Percentiles rank a stretch among this genome's conserved stretches.
phyloP scores from a whole-genome alignment of 495 filamentous ascomycete genomes.

The Glutinoglossum americanum region DNA sequence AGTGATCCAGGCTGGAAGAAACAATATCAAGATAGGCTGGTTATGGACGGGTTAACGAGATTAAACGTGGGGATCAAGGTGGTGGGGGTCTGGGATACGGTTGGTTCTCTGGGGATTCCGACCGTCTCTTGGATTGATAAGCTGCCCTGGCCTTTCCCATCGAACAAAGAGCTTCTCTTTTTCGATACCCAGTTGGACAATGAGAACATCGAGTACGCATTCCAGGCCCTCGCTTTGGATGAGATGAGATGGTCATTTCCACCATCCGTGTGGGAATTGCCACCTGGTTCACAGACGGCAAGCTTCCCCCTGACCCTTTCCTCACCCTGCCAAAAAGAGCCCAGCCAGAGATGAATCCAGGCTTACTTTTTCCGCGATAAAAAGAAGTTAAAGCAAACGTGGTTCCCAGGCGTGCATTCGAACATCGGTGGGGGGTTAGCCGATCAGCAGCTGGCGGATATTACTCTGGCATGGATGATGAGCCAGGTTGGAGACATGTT shows the following conservation, averaged over 20 bases:
- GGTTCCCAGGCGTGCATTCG: slow-evolving; percentile 33
- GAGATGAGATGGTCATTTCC: slow-evolving; percentile 28
- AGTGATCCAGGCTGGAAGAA: neutral
- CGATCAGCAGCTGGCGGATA: slow-evolving; percentile 20
- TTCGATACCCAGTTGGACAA: slow-evolving; percentile 2
- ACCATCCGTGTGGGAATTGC: slow-evolving; percentile 31
- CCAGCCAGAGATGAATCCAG: neutral
- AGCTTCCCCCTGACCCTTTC: slow-evolving; percentile 1
- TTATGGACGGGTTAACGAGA: neutral
- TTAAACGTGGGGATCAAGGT: slow-evolving; percentile 20
- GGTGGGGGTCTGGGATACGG: slow-evolving; percentile 38
- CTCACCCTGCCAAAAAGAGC: neutral
- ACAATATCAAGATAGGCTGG: neutral
- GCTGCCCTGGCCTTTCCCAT: neutral
- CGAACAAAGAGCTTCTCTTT: slow-evolving; percentile 1
- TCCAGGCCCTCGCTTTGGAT: slow-evolving; percentile 37
- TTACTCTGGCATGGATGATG: slow-evolving; percentile 29
- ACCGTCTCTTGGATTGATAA: neutral
- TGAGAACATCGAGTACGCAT: slow-evolving; percentile 31
- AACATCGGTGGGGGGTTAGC: slow-evolving; percentile 27
- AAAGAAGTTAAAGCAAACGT: slow-evolving; percentile 19
- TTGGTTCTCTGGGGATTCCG: slow-evolving; percentile 14
- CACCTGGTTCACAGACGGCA: slow-evolving; percentile 10
- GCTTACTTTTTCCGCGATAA: neutral
- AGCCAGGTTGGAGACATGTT: slow-evolving; percentile 12